Conservation (phyloP, 73 alveolate genomes). For the Tetrahymena thermophila region DNA sequence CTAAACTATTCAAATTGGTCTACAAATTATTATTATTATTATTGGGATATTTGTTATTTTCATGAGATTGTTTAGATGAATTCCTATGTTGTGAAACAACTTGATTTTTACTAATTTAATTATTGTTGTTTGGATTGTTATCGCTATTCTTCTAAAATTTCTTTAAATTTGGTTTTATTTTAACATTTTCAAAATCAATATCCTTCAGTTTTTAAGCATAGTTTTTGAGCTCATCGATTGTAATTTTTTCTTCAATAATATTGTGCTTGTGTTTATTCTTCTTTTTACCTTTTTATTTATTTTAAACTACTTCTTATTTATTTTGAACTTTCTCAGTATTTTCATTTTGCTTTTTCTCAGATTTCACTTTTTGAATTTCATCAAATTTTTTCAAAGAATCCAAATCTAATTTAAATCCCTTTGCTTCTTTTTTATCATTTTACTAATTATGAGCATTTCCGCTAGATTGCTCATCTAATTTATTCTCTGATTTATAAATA, state of each 20-base stretch:
- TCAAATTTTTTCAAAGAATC: not conserved
- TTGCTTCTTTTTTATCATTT: not conserved
- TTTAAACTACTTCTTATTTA: not conserved
- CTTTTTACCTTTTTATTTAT: not conserved
- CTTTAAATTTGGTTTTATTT: not conserved
- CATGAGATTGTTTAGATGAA: not conserved
- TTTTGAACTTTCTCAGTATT: not conserved
- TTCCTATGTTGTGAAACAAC: not conserved
- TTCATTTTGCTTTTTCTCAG: not conserved
- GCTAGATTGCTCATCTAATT: not conserved
- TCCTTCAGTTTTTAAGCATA: not conserved
- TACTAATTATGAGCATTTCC: not conserved
- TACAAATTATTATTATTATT: not conserved
- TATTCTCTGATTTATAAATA: not conserved
- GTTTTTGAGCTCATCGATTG: not conserved
- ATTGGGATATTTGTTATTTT: not conserved
- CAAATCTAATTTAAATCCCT: not conserved
- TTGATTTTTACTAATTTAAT: not conserved
- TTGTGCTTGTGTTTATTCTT: not conserved
- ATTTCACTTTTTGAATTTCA: not conserved
- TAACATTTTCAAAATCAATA: not conserved
- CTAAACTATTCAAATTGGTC: not conserved
- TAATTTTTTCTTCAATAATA: not conserved
- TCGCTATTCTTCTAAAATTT: not conserved
- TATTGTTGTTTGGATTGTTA: not conserved